Conservation (phyloP, 768 basidiomycete genomes). For the Brasilioporus rufonigricans region DNA sequence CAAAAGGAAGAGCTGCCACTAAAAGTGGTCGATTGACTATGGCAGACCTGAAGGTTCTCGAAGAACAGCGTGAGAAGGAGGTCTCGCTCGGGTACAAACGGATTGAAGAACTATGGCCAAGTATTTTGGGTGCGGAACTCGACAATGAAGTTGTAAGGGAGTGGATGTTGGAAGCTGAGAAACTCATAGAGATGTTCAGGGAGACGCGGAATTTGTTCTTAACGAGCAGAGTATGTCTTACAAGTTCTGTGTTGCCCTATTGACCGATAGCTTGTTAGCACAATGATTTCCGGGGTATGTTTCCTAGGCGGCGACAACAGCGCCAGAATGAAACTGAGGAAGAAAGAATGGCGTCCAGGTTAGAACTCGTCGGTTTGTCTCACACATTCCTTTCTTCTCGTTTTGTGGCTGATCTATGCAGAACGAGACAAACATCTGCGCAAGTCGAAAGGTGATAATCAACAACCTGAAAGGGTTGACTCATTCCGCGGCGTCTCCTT, state of each 20-base stretch:
- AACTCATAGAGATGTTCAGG: slow-evolving; percentile 84
- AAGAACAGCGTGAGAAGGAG: slow-evolving; percentile 64
- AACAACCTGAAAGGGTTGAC: slow-evolving; percentile 47
- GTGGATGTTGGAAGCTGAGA: slow-evolving; percentile 85
- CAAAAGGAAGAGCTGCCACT: slow-evolving; percentile 31
- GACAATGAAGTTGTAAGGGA: slow-evolving; percentile 55
- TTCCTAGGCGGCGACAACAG: slow-evolving; percentile 14
- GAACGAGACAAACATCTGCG: slow-evolving; percentile 38
- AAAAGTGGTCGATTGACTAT: slow-evolving; percentile 47
- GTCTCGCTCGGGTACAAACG: slow-evolving; percentile 56
- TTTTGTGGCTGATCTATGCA: not conserved
- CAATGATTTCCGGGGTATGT: slow-evolving; percentile 21
- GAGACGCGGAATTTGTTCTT: slow-evolving; percentile 84
- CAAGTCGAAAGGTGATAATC: slow-evolving; percentile 43
- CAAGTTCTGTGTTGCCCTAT: not conserved
- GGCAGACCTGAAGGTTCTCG: slow-evolving; percentile 60
- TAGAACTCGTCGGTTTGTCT: slow-evolving; percentile 57
- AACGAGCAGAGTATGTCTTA: slow-evolving; percentile 63
- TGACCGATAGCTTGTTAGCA: slow-evolving; percentile 12
- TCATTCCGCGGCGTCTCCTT: slow-evolving; percentile 81
- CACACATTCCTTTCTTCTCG: not conserved
- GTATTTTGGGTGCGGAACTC: slow-evolving; percentile 42
- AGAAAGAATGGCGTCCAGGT: slow-evolving; percentile 35
- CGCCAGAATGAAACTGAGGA: slow-evolving; percentile 15
- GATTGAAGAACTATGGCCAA: slow-evolving; percentile 61